Conservation (phyloP, 768 basidiomycete genomes). For the Dentipellis sp. region DNA sequence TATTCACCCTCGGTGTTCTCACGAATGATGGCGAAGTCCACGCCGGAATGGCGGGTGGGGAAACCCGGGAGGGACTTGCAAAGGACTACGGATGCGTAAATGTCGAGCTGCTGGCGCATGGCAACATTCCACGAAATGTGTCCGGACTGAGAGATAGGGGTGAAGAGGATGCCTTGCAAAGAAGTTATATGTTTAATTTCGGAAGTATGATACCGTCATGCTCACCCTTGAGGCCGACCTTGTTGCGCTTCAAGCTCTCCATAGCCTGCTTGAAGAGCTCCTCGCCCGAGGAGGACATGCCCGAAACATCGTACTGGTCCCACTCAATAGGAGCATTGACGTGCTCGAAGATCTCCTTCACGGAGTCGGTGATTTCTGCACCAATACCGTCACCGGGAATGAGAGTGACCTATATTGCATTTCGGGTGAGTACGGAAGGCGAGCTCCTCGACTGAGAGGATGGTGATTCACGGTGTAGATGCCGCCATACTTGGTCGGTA, state of each 20-base stretch:
- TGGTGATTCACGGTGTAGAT: constrained; percentile 62
- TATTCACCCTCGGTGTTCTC: constrained; percentile 99
- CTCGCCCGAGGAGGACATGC: constrained; percentile 90
- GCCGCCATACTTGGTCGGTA: constrained; percentile 85
- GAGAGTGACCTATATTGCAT: constrained; percentile 67
- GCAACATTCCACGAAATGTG: constrained; percentile 99
- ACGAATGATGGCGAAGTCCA: constrained; percentile 98
- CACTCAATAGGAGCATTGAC: constrained; percentile 98
- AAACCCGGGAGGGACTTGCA: constrained; percentile 97
- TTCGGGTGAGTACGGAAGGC: constrained; percentile 2
- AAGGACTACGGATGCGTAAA: constrained; percentile 96
- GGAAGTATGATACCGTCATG: constrained; percentile 1
- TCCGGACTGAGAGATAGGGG: constrained; percentile 90
- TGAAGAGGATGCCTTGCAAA: constrained; percentile 86
- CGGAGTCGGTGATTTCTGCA: constrained; percentile 92
- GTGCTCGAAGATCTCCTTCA: constrained; percentile 97
- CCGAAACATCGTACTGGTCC: constrained; percentile 98
- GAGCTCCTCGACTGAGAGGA: constrained; percentile 17
- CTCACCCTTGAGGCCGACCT: constrained; percentile 94
- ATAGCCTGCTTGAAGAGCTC: constrained; percentile 95
- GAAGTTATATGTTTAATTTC: background rate
- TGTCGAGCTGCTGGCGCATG: constrained; percentile 98
- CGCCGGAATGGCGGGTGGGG: constrained; percentile 91
- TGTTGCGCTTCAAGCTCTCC: constrained; percentile 95
- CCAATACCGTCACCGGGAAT: constrained; percentile 99